phyloP scores from a whole-genome alignment of 192 early-diverging fungal species.

The Coemansia sp. region DNA sequence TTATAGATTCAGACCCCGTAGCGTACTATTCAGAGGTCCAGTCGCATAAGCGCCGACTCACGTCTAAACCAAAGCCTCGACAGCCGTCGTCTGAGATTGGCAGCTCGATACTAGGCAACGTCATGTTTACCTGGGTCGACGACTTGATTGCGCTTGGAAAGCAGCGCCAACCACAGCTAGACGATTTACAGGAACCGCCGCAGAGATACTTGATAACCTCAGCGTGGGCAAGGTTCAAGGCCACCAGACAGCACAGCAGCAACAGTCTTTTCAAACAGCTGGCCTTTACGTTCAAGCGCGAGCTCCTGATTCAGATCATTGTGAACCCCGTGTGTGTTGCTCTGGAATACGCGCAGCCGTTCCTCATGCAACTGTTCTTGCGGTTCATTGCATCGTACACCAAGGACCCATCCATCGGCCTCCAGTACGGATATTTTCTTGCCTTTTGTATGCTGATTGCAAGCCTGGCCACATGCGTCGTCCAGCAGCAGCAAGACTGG shows the following conservation, averaged over 20 bases:
- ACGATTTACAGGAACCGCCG: conserved; percentile 16
- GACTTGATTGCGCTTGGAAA: conserved; percentile 10
- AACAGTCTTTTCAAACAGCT: conserved; percentile 25
- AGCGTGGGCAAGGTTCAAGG: conserved; percentile 17
- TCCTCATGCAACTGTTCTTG: conserved; percentile 57
- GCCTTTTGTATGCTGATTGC: conserved; percentile 56
- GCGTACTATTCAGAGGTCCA: neutral
- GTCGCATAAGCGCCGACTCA: neutral
- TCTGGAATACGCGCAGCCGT: conserved; percentile 53
- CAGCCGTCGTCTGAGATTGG: conserved; percentile 23
- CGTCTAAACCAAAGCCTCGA: neutral
- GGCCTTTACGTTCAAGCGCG: conserved; percentile 25
- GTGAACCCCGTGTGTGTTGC: conserved; percentile 28
- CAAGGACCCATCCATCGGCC: conserved; percentile 21
- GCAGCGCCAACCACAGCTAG: conserved; percentile 16
- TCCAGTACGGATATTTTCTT: conserved; percentile 54
- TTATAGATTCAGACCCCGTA: neutral
- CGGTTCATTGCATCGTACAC: conserved; percentile 46
- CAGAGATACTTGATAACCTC: neutral
- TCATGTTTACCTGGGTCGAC: conserved; percentile 34
- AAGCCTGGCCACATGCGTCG: conserved; percentile 38
- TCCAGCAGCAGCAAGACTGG: conserved; percentile 62
- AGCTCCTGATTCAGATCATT: conserved; percentile 40
- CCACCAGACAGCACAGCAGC: neutral
- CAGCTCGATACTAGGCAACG: conserved; percentile 20